Conservation (phyloP, 2,329 filamentous ascomycete species). For the Colletotrichum sojae region DNA sequence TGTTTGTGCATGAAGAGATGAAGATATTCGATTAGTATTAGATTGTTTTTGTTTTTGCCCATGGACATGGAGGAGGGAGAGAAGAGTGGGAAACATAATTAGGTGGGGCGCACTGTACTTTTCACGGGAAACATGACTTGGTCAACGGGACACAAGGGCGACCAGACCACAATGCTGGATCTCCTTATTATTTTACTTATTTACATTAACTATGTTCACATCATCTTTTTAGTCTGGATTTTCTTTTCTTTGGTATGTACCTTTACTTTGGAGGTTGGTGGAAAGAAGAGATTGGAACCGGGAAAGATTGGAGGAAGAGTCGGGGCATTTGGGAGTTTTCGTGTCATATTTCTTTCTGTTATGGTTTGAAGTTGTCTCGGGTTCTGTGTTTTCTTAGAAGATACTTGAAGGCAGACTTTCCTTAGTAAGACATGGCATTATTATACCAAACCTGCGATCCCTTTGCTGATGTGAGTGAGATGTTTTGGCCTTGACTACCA, state of each 20-base stretch:
- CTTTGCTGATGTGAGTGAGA: too few relatives aligned
- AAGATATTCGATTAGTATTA: slow-evolving; percentile 4
- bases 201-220: slow-evolving; percentile 1
- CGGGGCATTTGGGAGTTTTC: slow-evolving; percentile 35
- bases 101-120: not conserved
- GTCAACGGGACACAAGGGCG: slow-evolving; percentile 38
- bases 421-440: slow-evolving; percentile 17
- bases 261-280: not conserved
- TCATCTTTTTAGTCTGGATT: not conserved
- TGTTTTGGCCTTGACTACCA: too few relatives aligned
- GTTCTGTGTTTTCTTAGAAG: not conserved
- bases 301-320: slow-evolving; percentile 7
- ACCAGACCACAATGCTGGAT: slow-evolving; percentile 39
- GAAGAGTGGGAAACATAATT: slow-evolving; percentile 2
- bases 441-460: not conserved
- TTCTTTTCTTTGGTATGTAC: not conserved
- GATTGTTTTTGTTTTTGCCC: slow-evolving; percentile 9
- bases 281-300: not conserved
- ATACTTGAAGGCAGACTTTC: slow-evolving; percentile 25
- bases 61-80: not conserved
- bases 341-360: slow-evolving; percentile 25
- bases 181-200: slow-evolving; percentile 20
- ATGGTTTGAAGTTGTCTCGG: not conserved
- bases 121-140: not conserved
- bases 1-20: slow-evolving; percentile 17